phyloP scores from a whole-genome alignment of 768 basidiomycete genomes.

The Rhizopogon roseolus region DNA sequence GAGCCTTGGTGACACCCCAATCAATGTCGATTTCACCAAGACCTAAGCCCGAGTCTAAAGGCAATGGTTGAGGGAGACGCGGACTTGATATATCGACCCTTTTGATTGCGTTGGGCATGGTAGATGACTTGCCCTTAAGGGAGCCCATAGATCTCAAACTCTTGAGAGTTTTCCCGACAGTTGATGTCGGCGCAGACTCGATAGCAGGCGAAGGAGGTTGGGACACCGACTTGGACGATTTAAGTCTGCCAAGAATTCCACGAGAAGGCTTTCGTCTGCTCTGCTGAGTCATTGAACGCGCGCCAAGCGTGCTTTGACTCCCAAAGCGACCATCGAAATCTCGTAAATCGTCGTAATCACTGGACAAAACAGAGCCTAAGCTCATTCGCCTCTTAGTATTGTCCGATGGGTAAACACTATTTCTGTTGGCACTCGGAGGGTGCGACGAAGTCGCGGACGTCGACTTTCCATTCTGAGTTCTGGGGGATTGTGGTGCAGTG shows the following conservation, averaged over 20 bases:
- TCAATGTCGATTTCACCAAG: slow-evolving; percentile 47
- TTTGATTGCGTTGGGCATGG: slow-evolving; percentile 17
- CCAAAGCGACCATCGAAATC: slow-evolving; percentile 88
- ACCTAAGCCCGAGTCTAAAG: slow-evolving; percentile 53
- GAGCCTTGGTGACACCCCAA: slow-evolving; percentile 33
- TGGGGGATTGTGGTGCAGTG: slow-evolving; percentile 41
- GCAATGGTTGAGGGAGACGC: slow-evolving; percentile 46
- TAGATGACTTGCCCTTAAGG: slow-evolving; percentile 51
- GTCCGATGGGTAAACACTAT: slow-evolving; percentile 23
- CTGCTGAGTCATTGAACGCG: slow-evolving; percentile 33
- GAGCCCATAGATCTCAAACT: slow-evolving; percentile 80
- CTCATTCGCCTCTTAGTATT: slow-evolving; percentile 60
- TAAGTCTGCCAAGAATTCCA: slow-evolving; percentile 64
- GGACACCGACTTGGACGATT: slow-evolving; percentile 35
- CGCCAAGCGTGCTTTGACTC: slow-evolving; percentile 69
- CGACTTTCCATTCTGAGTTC: slow-evolving; percentile 16
- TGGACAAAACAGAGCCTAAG: slow-evolving; percentile 66
- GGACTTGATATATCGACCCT: slow-evolving; percentile 43
- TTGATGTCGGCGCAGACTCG: slow-evolving; percentile 29
- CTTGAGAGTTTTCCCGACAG: slow-evolving; percentile 54
- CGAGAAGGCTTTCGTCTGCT: slow-evolving; percentile 56
- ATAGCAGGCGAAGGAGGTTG: slow-evolving; percentile 41
- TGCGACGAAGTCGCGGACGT: slow-evolving; percentile 14
- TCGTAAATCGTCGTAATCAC: slow-evolving; percentile 83
- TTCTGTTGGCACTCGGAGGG: slow-evolving; percentile 14